Percentiles rank a stretch among this genome's conserved stretches.
phyloP scores from a whole-genome alignment of 495 filamentous ascomycete genomes.

The Talaromyces nanjingensis region DNA sequence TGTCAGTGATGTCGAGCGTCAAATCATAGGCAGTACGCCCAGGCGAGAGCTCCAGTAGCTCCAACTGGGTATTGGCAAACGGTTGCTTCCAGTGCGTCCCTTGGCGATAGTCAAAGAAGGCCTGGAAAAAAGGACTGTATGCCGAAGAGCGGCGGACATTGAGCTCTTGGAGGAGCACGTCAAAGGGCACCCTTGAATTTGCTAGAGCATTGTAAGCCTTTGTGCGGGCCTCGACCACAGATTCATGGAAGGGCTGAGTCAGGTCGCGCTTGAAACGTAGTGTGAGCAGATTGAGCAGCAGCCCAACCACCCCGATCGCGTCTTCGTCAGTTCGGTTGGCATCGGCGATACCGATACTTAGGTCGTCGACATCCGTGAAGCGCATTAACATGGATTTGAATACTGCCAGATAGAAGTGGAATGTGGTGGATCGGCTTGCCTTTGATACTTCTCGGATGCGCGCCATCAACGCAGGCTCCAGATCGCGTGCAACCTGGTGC shows the following conservation, averaged over 20 bases:
- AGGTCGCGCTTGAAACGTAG: constrained; percentile 22
- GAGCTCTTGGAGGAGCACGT: constrained; percentile 33
- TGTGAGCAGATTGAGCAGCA: constrained; percentile 43
- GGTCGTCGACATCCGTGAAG: constrained; percentile 18
- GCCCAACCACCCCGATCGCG: constrained; percentile 24
- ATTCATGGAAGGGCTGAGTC: constrained; percentile 13
- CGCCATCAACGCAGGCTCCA: constrained; percentile 12
- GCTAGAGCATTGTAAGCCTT: constrained; percentile 15
- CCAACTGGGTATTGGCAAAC: constrained; percentile 19
- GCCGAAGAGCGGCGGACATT: constrained; percentile 23
- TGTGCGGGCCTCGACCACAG: constrained; percentile 12
- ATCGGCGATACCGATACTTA: constrained; percentile 40
- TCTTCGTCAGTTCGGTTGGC: constrained; percentile 27
- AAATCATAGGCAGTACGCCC: constrained; percentile 22
- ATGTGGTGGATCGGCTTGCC: constrained; percentile 22
- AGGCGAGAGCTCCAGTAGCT: constrained; percentile 10
- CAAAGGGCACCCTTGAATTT: constrained; percentile 36
- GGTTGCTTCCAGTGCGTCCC: constrained; percentile 13
- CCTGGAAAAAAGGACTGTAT: constrained; percentile 33
- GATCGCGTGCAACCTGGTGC: not conserved
- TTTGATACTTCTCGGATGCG: constrained; percentile 16
- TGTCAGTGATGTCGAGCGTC: constrained; percentile 17
- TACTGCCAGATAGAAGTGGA: constrained; percentile 38
- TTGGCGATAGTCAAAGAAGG: constrained; percentile 33
- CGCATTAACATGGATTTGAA: constrained; percentile 26